Evolutionary conservation across 2,329 filamentous ascomycete species (phyloP), one percentile per base, ranked within the genome.

Genomic region (Xylariaceae sp.): DNA sequence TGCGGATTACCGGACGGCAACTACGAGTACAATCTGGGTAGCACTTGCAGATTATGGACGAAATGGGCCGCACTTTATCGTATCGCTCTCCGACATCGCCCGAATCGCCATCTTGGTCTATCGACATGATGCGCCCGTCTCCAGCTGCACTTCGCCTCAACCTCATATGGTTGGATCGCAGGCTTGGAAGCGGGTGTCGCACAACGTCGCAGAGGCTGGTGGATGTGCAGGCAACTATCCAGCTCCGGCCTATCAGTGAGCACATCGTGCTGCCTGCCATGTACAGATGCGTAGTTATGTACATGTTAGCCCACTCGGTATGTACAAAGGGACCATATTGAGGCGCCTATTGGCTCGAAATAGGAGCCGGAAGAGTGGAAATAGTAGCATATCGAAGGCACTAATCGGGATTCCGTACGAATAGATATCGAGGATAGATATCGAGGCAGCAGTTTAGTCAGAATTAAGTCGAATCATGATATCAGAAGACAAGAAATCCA

Each of bases 11-110:
- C 23, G 23, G 4, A 5, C 37, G 37, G 37, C 37, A 41, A 41
- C 8, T 41, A 30, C 37, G 7, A 39, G 37, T 11, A 7, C 37
- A 41, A 9, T 41, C 11, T 41, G 17, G 7, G 8, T 13, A 13
- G 37, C 7, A 13, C 37, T 13, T 10, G 37, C 23, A 30, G 23
- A 30, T 30, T 30, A 41, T 41, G 37, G 37, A 41, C 11, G 53
- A 44, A 50, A 11, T 45, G 18, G 52, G 15, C 37, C 41, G 50
- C 10, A 55, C 53, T 44, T 10, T 55, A 62, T 50, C 51, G 41
- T 41, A 62, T 55, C n/a, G 51, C 51, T 47, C 55, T 69, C 67
- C 66, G 66, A 66, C 66, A 69, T 68, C 66, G 66, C 66, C 66
- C 65, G 64, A 60, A 56, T 50, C 30, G 48, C 51, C 39, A 53